phyloP scores from a whole-genome alignment of 106 monocot genomes.

The Alisma plantagoaquatica region DNA sequence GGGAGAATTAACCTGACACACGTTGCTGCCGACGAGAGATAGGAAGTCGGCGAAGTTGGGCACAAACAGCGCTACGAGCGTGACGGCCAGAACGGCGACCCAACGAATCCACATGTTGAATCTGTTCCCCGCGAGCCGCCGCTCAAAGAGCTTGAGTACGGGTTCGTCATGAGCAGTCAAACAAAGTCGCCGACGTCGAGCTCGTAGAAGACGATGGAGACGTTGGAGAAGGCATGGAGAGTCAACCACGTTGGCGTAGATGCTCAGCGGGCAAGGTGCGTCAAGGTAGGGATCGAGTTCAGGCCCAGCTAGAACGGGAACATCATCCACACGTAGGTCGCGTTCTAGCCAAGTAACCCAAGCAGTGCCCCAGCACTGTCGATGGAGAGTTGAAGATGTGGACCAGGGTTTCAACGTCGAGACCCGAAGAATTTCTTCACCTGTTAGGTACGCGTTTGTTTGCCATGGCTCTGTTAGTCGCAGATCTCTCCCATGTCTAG shows the following conservation, averaged over 20 bases:
- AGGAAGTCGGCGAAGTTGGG: conserved; percentile 38
- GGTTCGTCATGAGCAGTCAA: conserved; percentile 38
- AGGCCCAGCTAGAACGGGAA: conserved; percentile 32
- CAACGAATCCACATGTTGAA: conserved; percentile 26
- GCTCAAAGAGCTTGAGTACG: conserved; percentile 31
- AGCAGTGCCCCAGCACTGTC: no score
- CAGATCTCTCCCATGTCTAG: no score
- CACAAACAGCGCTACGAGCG: conserved; percentile 23
- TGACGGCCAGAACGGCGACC: conserved; percentile 18
- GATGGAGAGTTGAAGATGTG: conserved; percentile 17
- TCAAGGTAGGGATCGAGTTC: conserved; percentile 25
- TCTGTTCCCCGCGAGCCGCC: conserved; percentile 14
- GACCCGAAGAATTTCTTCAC: no score
- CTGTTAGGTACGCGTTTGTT: no score
- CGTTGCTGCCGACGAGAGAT: conserved; percentile 34
- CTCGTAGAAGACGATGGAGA: conserved; percentile 31
- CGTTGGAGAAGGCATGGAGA: conserved; percentile 7
- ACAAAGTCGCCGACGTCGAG: conserved; percentile 26
- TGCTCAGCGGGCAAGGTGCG: conserved; percentile 34
- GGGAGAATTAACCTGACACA: conserved; percentile 34
- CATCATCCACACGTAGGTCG: conserved; percentile 19
- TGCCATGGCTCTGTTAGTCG: no score
- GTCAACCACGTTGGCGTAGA: conserved; percentile 35
- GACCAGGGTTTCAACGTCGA: conserved; percentile 23
- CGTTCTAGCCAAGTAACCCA: no score